Conservation (phyloP, 169 alveolate genomes). For the Cryptosporidium sp. region DNA sequence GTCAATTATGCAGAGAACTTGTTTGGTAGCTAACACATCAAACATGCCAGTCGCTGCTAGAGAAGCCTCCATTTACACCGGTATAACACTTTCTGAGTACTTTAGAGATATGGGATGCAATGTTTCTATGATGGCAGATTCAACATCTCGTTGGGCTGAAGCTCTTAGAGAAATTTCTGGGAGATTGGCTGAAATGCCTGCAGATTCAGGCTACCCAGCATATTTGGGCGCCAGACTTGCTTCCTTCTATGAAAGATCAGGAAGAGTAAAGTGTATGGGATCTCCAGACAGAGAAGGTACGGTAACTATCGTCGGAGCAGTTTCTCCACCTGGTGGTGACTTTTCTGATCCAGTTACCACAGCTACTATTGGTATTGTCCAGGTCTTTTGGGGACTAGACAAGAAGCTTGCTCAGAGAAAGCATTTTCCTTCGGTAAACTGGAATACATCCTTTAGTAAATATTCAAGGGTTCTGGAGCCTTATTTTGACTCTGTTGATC, state of each 20-base stretch:
- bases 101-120: conserved; percentile 99
- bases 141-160: conserved; percentile 99
- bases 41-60: conserved; percentile 99
- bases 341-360: conserved; percentile 99
- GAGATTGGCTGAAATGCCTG: conserved; percentile 99
- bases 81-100: conserved; percentile 98
- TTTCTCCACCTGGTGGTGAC: conserved; percentile 99
- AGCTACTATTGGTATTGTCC: conserved; percentile 97
- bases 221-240: conserved; percentile 98
- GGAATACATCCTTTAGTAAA: conserved; percentile 97
- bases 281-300: conserved; percentile 98
- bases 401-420: conserved; percentile 98
- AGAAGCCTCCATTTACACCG: conserved; percentile 99
- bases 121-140: conserved; percentile 99
- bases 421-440: conserved; percentile 99
- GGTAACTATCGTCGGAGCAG: conserved; percentile 99
- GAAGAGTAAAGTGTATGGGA: conserved; percentile 96
- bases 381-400: conserved; percentile 99
- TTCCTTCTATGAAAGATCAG: conserved; percentile 97
- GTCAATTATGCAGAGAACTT: conserved; percentile 98
- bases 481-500: conserved; percentile 92
- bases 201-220: conserved; percentile 99
- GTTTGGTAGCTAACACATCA: conserved; percentile 99
- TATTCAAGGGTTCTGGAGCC: conserved; percentile 95
- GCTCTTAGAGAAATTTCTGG: conserved; percentile 99